A percentile compares a stretch with the other conserved stretches of the same genome.
phyloP scores from a whole-genome alignment of 2,329 filamentous ascomycete genomes.

The Cercospora sp. region DNA sequence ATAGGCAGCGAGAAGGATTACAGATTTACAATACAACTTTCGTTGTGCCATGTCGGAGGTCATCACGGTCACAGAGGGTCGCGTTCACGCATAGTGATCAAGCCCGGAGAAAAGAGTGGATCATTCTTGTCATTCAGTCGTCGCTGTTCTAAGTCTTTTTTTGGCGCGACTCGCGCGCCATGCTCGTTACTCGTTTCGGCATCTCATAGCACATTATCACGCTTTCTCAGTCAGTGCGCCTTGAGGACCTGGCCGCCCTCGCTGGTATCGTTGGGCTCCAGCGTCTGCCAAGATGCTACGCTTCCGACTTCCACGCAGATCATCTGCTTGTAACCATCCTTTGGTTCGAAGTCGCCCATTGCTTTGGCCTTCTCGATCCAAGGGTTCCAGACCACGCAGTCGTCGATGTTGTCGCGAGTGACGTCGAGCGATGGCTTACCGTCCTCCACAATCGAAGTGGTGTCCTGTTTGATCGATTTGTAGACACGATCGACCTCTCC shows the following conservation, averaged over 20 bases:
- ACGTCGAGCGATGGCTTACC: constrained; percentile 69
- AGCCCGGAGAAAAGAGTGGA: neutral
- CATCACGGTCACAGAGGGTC: neutral
- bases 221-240: constrained; percentile 26
- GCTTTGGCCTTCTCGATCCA: constrained; percentile 81
- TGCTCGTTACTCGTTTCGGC: constrained; percentile 11
- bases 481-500: constrained; percentile 89
- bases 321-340: constrained; percentile 90
- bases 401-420: constrained; percentile 77
- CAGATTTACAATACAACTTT: neutral
- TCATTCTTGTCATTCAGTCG: neutral
- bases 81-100: neutral
- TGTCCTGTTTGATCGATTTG: constrained; percentile 61
- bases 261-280: constrained; percentile 75
- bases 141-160: constrained; percentile 1
- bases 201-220: constrained; percentile 11
- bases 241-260: constrained; percentile 62
- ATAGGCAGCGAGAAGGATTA: neutral
- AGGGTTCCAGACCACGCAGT: constrained; percentile 96
- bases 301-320: constrained; percentile 89
- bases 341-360: constrained; percentile 84
- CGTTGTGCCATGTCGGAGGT: neutral
- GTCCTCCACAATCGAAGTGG: constrained; percentile 63
- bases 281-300: constrained; percentile 76
- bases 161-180: neutral